A percentile compares a stretch with the other conserved stretches of the same genome.
Evolutionary conservation across 2,329 filamentous ascomycete species (phyloP).

Genomic region (Fusarium clavum): DNA sequence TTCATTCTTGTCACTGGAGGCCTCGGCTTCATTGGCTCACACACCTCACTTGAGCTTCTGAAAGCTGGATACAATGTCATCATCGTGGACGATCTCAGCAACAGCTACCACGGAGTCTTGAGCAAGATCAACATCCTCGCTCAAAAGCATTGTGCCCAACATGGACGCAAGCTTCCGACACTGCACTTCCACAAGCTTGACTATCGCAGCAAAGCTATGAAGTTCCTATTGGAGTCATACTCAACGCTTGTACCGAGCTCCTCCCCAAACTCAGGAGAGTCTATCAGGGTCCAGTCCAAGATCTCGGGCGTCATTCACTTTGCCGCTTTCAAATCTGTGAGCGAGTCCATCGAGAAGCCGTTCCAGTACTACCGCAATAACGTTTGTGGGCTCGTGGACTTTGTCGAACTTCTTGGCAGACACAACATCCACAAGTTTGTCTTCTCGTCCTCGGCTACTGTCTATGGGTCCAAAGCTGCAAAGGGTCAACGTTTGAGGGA

Average conservation of each 20-base stretch:
- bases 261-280: neutral
- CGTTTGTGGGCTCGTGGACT: conserved; percentile 70
- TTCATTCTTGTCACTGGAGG: conserved; percentile 64
- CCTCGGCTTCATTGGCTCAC: conserved; percentile 67
- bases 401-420: conserved; percentile 66
- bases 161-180: conserved; percentile 32
- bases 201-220: conserved; percentile 54
- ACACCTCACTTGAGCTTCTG: conserved; percentile 65
- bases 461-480: conserved; percentile 69
- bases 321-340: conserved; percentile 74
- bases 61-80: conserved; percentile 66
- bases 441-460: conserved; percentile 75
- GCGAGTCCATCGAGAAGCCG: conserved; percentile 70
- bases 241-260: conserved; percentile 26
- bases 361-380: conserved; percentile 76
- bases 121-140: conserved; percentile 26
- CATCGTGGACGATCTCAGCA: conserved; percentile 59
- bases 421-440: conserved; percentile 74
- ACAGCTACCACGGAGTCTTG: conserved; percentile 51
- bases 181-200: conserved; percentile 55
- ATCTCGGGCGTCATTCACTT: conserved; percentile 72
- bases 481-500: conserved; percentile 65
- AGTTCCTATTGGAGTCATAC: conserved; percentile 53
- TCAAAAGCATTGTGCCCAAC: conserved; percentile 15
- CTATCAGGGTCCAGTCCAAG: conserved; percentile 22